Evolutionary conservation across 768 basidiomycete genomes (phyloP), one percentile per base, ranked within the genome.

Genomic region (Rubroboletus satanas): DNA sequence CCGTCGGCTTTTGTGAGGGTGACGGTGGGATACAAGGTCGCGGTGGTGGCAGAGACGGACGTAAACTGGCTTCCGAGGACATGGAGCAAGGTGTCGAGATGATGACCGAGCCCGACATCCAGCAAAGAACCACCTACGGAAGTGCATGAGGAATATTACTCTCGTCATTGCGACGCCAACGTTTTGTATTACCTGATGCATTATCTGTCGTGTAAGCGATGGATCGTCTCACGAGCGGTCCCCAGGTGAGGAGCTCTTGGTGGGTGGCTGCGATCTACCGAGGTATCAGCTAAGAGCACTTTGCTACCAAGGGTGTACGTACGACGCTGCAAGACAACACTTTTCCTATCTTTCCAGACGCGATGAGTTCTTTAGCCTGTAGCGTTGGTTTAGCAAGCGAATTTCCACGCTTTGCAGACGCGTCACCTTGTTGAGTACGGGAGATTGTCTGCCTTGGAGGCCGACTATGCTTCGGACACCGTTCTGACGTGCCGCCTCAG

Each of bases 381-480:
- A 2, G 15, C 15, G 15, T 43, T 5, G 15, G 8, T 17, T 43
- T 10, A 28, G 23, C 42, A 5, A 8, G 15, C 15, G 8, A 28
- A 14, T 23, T 3, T 7, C 12, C 39, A 21, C 12, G 7, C 3
- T 7, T 14, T 41, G 9, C 5, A 43, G 15, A 15, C 26, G 26
- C 17, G 12, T 43, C 42, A 28, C 42, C 14, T 43, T 43, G 26
- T 28, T 43, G 26, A 43, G 26, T 14, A 43, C 26, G 26, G 42
- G 42, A 23, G 58, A 59, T 10, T 59, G 58, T 21, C 58, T 59
- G 32, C 56, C 58, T 31, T 59, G 58, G 3, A 59, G 44, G 11
- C 47, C 56, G 12, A 59, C 29, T 0, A 59, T 52, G 12, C 33
- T 59, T 31, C 47, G 37, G 6, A 58, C 32, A 2, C 58, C 56